Evolutionary conservation across 1,284 basidiomycete species (phyloP), one percentile per base, ranked within the genome.

Genomic region (Ustilago sp.): DNA sequence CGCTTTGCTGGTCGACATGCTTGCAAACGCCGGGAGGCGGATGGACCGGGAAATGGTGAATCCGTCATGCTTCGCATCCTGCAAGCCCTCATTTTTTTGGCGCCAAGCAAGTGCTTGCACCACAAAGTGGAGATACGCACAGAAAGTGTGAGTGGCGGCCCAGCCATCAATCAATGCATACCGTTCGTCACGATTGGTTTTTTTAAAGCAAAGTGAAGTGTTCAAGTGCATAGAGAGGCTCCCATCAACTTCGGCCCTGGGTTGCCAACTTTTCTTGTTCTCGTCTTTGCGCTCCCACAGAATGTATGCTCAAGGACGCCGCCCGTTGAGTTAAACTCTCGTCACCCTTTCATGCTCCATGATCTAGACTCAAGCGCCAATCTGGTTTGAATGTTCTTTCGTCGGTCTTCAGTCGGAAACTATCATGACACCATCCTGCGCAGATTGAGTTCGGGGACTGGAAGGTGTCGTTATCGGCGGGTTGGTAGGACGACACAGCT

Each of bases 151-250:
- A 32, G 28, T 50, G 48, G 23, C 48, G 23, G 48, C 23, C 48
- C 48, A 50, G 23, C 48, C 31, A 31, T 50, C 45, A 48, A 48
- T 48, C 45, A 48, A 48, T 48, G 45, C 45, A 50, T 50, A 50
- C 12, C 23, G 11, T 38, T 54, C n/a, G 52, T 54, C 52, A 54
- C 52, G n/a, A 54, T 54, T 17, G 17, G 11, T 9, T 38, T 54
- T 54, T 54, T 54, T 39, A 54, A 19, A 54, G 35, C 52, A 28
- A 28, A 28, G 23, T 28, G 23, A 28, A 28, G 23, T 54, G n/a
- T 8, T 45, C 43, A 45, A 4, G n/a, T 45, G 43, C 43, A 45
- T 45, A 45, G n/a, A 45, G n/a, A 45, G 43, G 19, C 43, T 45
- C 36, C 43, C 38, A 28, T 28, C 2, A 19, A 56, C 41, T 39